Evolutionary conservation across 225 moss, liverwort and hornwort species (phyloP).

Genomic region (Bryum argenteum): DNA sequence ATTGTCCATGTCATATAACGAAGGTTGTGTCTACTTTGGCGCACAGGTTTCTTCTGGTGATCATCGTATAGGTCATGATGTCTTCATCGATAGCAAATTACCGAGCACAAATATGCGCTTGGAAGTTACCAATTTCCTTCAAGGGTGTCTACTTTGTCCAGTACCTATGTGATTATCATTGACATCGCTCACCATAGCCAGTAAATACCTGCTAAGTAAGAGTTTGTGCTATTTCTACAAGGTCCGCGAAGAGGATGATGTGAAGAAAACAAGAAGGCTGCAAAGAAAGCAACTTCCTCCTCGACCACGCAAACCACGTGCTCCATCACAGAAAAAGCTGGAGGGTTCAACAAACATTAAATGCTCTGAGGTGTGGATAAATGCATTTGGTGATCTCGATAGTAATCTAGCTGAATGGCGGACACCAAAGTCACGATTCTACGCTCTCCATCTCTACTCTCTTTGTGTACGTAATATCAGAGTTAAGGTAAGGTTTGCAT

Average conservation of each 20-base stretch:
- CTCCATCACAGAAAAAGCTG: conserved; percentile 30
- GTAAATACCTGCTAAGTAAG: conserved; percentile 1
- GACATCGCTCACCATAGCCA: conserved; percentile 3
- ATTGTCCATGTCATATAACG: conserved; percentile 16
- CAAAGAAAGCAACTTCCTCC: conserved; percentile 58
- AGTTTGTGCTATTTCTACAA: conserved; percentile 33
- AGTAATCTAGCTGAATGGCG: not conserved
- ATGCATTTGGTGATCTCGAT: conserved; percentile 17
- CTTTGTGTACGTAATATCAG: conserved; percentile 4
- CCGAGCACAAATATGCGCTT: conserved; percentile 7
- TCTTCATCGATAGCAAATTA: not conserved
- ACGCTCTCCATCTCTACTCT: conserved; percentile 8
- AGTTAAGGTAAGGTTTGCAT: conserved; percentile 19
- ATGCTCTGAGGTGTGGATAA: conserved; percentile 31
- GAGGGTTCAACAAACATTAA: conserved; percentile 16
- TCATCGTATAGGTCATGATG: conserved; percentile 7
- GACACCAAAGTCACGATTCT: too few species aligned
- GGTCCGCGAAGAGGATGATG: conserved; percentile 94
- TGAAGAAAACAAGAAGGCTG: conserved; percentile 59
- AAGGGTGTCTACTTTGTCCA: not conserved
- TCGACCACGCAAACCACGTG: conserved; percentile 45
- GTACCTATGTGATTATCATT: conserved; percentile 1
- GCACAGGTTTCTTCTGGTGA: not conserved
- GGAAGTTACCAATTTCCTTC: conserved; percentile 15
- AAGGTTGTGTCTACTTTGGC: conserved; percentile 20